phyloP scores from a whole-genome alignment of 345 rosid species.

The Pelargonium nanum region DNA sequence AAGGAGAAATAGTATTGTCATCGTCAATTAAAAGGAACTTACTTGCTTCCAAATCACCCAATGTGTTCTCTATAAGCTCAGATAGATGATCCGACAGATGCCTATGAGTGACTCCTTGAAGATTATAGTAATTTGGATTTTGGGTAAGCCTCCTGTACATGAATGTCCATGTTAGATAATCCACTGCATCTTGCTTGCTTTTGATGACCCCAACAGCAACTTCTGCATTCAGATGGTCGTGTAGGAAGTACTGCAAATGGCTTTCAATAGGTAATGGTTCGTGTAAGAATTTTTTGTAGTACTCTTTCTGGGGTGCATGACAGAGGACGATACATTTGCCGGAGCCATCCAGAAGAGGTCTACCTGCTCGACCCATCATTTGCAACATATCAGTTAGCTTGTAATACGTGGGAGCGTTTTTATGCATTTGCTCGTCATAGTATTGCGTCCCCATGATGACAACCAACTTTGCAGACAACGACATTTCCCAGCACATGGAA shows the following conservation, averaged over 20 bases:
- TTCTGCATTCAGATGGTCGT: conserved; percentile 84
- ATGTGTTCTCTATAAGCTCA: conserved; percentile 81
- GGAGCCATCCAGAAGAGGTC: conserved; percentile 75
- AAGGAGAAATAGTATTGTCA: conserved; percentile 67
- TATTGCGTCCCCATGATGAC: conserved; percentile 95
- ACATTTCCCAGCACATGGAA: conserved; percentile 78
- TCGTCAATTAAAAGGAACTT: conserved; percentile 72
- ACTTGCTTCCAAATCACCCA: conserved; percentile 70
- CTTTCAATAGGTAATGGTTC: conserved; percentile 93
- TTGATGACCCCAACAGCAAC: conserved; percentile 67
- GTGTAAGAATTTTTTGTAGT: conserved; percentile 79
- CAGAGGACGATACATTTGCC: conserved; percentile 84
- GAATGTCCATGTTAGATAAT: conserved; percentile 92
- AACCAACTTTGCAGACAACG: conserved; percentile 71
- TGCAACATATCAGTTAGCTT: conserved; percentile 78
- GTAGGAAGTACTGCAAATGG: conserved; percentile 81
- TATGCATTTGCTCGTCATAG: conserved; percentile 58
- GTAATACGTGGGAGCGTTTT: conserved; percentile 77
- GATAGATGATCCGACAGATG: conserved; percentile 98
- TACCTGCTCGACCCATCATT: conserved; percentile 96
- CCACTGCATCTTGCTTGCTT: conserved; percentile 95
- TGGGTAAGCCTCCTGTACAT: conserved; percentile 84
- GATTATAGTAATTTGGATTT: conserved; percentile 93
- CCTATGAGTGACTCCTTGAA: conserved; percentile 86
- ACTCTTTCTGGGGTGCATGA: conserved; percentile 82